Percentiles rank a stretch among this genome's conserved stretches.
Conservation (phyloP, 495 filamentous ascomycete species). For the Cudoniella acicularis region DNA sequence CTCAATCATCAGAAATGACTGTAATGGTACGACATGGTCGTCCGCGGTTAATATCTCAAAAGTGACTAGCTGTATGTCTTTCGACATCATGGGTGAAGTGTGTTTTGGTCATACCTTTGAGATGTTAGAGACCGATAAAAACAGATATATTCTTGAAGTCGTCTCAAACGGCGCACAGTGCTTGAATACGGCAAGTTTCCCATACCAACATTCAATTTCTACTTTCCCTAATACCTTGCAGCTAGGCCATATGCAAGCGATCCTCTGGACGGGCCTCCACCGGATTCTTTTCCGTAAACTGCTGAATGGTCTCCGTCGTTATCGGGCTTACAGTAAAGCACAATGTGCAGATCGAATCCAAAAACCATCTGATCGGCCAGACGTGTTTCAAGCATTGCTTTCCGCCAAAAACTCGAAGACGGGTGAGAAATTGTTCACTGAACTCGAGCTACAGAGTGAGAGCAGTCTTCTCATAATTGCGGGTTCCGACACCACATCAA, state of each 20-base stretch:
- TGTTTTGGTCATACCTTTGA: constrained; percentile 67
- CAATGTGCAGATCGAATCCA: constrained; percentile 40
- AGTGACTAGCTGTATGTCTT: constrained; percentile 61
- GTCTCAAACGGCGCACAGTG: constrained; percentile 32
- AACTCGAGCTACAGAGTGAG: constrained; percentile 64
- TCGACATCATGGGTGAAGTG: constrained; percentile 70
- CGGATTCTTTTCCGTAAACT: background rate
- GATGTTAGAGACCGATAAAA: constrained; percentile 57
- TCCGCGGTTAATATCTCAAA: constrained; percentile 49
- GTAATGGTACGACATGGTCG: constrained; percentile 41
- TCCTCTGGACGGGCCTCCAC: constrained; percentile 11
- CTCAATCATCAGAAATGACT: constrained; percentile 28
- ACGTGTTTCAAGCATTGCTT: constrained; percentile 55
- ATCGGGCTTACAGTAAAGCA: background rate
- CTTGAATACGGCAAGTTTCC: constrained; percentile 49
- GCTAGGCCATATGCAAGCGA: background rate
- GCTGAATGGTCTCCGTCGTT: constrained; percentile 35
- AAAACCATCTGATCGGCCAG: constrained; percentile 53
- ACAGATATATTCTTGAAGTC: constrained; percentile 36
- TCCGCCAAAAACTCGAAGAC: constrained; percentile 56
- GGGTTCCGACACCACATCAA: constrained; percentile 60
- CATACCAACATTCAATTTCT: constrained; percentile 38
- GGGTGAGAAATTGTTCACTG: constrained; percentile 57
- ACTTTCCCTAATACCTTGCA: background rate
- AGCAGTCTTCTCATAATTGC: constrained; percentile 59